Base-by-base conservation (phyloP, 768 basidiomycete genomes). In the Lyophyllum atratum region DNA sequence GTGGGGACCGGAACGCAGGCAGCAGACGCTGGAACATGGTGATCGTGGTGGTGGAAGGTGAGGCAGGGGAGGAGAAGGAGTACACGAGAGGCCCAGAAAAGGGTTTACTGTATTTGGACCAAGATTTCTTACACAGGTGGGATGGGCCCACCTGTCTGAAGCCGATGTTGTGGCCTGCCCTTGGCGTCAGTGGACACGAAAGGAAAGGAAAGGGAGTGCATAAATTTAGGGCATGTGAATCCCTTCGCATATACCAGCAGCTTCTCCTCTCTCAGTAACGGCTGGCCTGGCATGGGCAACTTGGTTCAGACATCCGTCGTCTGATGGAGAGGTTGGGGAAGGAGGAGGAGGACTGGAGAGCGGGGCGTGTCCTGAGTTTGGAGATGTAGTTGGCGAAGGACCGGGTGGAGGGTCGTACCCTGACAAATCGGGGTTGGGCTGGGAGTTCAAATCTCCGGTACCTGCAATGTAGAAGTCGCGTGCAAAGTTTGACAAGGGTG, bases 131-230 rank as follows among this genome's bases (percentile, higher is more conserved):
- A 65, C 92, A 92, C 6, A 90, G 87, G 54, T 84, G 74, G 1
- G 76, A 66, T 0, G 89, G 88, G 68, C 92, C 89, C 34, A 73
- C 74, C 54, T 80, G 75, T 69, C 90, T 90, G 72, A 86, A 93
- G 2, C 92, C 91, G 0, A 80, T 83, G 68, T 93, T 93, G 37
- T 75, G 74, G 63, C 91, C 91, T 92, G 31, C 34, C n/a, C n/a
- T 9, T 15, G 34, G 11, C 4, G 4, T 37, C 21, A 21, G 49
- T 44, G 44, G 49, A 19, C 26, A 22, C 44, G 44, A 12, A 11
- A n/a, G 26, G 33, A 34, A 49, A 37, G 46, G 42, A 31, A 40
- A 25, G 22, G 34, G 5, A 21, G 25, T 22, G 70, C 77, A 52
- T 62, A 90, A 92, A 93, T 77, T 90, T 92, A 1, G 71, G 66